A percentile compares a stretch with the other conserved stretches of the same genome.
phyloP scores from a whole-genome alignment of 495 filamentous ascomycete genomes.

The Penicillium canescens region DNA sequence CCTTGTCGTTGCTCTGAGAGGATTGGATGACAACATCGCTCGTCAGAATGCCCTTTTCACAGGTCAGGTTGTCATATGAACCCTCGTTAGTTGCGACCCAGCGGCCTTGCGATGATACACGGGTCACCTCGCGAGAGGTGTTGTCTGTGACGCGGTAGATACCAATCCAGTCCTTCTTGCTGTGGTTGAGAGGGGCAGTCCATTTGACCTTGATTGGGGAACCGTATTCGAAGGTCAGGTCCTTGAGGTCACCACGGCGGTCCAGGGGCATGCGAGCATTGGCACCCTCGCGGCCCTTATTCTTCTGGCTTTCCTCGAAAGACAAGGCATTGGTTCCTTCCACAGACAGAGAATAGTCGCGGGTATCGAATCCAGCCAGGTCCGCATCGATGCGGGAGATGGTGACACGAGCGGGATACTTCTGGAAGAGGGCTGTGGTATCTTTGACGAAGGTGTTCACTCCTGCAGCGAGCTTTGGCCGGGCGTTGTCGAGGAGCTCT shows the following conservation, averaged over 20 bases:
- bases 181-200: conserved; percentile 89
- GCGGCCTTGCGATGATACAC: conserved; percentile 81
- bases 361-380: conserved; percentile 78
- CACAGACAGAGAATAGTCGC: conserved; percentile 77
- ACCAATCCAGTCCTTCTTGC: conserved; percentile 93
- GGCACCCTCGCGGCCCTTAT: conserved; percentile 51
- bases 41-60: conserved; percentile 76
- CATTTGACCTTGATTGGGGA: conserved; percentile 88
- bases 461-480: conserved; percentile 81
- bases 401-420: conserved; percentile 85
- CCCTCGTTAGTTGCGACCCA: conserved; percentile 83
- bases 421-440: conserved; percentile 82
- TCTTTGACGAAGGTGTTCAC: conserved; percentile 86
- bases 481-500: conserved; percentile 84
- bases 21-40: conserved; percentile 57
- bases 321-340: conserved; percentile 61
- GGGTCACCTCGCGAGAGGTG: conserved; percentile 76
- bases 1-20: conserved; percentile 45
- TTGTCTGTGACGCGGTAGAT: conserved; percentile 95
- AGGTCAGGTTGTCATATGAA: conserved; percentile 72
- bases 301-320: conserved; percentile 48
- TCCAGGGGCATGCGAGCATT: conserved; percentile 50
- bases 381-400: conserved; percentile 81
- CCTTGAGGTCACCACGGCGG: conserved; percentile 61
- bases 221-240: conserved; percentile 83